phyloP scores from a whole-genome alignment of 768 basidiomycete genomes.

The Lactarius deliciosus region DNA sequence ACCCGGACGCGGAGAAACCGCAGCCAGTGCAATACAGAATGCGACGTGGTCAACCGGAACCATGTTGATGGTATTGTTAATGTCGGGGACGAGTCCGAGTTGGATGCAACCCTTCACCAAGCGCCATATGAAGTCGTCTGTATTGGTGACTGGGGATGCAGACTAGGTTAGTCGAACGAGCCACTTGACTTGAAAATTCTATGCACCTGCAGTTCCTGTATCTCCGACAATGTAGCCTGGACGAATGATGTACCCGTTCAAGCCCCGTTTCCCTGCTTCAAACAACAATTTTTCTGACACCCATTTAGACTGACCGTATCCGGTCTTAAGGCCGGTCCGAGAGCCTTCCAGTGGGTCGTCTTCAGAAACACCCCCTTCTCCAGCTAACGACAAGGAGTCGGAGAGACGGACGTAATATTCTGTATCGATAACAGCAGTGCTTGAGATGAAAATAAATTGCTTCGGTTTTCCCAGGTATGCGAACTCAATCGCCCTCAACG shows the following conservation, averaged over 20 bases:
- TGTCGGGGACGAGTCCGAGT: conserved; percentile 93
- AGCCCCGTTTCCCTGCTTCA: conserved; percentile 84
- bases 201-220: conserved; percentile 78
- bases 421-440: conserved; percentile 92
- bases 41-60: conserved; percentile 98
- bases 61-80: conserved; percentile 98
- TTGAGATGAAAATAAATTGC: conserved; percentile 85
- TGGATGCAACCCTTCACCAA: conserved; percentile 98
- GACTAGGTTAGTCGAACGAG: conserved; percentile 6
- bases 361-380: conserved; percentile 75
- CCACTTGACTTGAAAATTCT: not conserved
- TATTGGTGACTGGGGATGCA: conserved; percentile 77
- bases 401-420: conserved; percentile 88
- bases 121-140: conserved; percentile 97
- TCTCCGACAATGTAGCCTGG: conserved; percentile 98
- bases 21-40: conserved; percentile 71
- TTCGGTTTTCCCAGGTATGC: conserved; percentile 76
- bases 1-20: conserved; percentile 52
- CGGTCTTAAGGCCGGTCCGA: conserved; percentile 69
- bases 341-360: conserved; percentile 88
- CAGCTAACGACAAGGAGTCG: conserved; percentile 54
- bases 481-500: conserved; percentile 78
- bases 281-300: conserved; percentile 93
- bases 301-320: conserved; percentile 99
- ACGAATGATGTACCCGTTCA: conserved; percentile 83